Percentiles rank a stretch among this genome's conserved stretches.
Evolutionary conservation across 1,284 basidiomycete genomes (phyloP).

Genomic region (Ustilago curta): DNA sequence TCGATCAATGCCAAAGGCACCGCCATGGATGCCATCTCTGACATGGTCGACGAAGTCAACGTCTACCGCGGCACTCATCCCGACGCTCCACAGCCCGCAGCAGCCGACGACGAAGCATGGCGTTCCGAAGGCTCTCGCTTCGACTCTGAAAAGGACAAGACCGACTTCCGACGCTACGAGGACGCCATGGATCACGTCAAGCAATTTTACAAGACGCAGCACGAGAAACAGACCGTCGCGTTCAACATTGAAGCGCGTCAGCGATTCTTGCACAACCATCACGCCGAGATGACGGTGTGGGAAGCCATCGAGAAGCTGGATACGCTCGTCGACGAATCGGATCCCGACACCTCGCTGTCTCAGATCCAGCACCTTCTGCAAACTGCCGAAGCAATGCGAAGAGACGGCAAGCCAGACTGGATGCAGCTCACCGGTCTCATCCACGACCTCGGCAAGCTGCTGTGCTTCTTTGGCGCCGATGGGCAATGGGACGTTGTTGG

Average conservation of each 20-base stretch:
- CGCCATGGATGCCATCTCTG: slow-evolving; percentile 46
- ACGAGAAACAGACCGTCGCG: slow-evolving; percentile 78
- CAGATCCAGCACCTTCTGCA: slow-evolving; percentile 92
- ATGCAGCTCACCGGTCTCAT: slow-evolving; percentile 86
- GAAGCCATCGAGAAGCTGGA: slow-evolving; percentile 90
- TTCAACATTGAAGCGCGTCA: slow-evolving; percentile 54
- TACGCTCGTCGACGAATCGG: slow-evolving; percentile 87
- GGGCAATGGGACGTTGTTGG: slow-evolving; percentile 91
- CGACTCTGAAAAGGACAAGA: slow-evolving; percentile 82
- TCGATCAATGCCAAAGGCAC: slow-evolving; percentile 35
- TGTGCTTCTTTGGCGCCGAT: slow-evolving; percentile 66
- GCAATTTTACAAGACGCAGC: slow-evolving; percentile 87
- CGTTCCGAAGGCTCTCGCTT: slow-evolving; percentile 73
- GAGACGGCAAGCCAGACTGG: slow-evolving; percentile 79
- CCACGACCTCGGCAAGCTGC: slow-evolving; percentile 56
- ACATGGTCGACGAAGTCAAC: slow-evolving; percentile 55
- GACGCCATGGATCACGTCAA: slow-evolving; percentile 86
- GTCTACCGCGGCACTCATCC: slow-evolving; percentile 51
- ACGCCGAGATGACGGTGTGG: slow-evolving; percentile 75
- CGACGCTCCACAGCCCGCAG: slow-evolving; percentile 32
- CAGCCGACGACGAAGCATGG: slow-evolving; percentile 42
- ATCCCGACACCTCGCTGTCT: slow-evolving; percentile 72
- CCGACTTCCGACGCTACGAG: slow-evolving; percentile 71
- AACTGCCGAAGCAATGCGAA: slow-evolving; percentile 89
- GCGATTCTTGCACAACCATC: slow-evolving; percentile 42